A percentile compares a stretch with the other conserved stretches of the same genome.
These are phyloP conservation scores for Zalerion maritima DNA, from an alignment of 495 filamentous ascomycete species.

Conservation along the genomic window DNA sequence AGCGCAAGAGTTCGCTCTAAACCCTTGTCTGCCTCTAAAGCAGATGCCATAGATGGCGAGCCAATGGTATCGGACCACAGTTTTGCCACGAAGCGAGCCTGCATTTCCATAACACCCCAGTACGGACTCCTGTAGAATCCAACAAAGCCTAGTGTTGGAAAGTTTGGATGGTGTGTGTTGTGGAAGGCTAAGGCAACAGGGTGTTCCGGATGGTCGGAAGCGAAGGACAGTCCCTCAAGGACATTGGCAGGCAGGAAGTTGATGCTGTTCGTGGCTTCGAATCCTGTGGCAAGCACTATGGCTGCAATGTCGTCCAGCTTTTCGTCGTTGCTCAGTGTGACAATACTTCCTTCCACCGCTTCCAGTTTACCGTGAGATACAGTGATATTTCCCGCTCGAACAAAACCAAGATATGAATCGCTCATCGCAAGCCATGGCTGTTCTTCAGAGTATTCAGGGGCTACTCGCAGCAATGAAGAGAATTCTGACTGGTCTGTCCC, in stretches of 20 bases:
- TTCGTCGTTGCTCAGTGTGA: slow-evolving; percentile 19
- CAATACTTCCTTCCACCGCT: slow-evolving; percentile 15
- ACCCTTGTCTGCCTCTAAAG: slow-evolving; percentile 24
- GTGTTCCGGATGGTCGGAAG: slow-evolving; percentile 37
- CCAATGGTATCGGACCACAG: slow-evolving; percentile 22
- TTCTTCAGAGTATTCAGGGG: slow-evolving; percentile 16
- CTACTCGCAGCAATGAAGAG: slow-evolving; percentile 23
- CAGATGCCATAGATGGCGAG: slow-evolving; percentile 10
- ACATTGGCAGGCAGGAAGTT: slow-evolving; percentile 43
- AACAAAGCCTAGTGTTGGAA: slow-evolving; percentile 61
- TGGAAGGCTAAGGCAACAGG: slow-evolving; percentile 58
- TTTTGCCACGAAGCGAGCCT: slow-evolving; percentile 48
- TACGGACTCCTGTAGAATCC: slow-evolving; percentile 79
- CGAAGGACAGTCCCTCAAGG: slow-evolving; percentile 39
- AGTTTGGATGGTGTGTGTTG: slow-evolving; percentile 39
- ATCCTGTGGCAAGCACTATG: slow-evolving; percentile 67
- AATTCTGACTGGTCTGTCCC: slow-evolving; percentile 50
- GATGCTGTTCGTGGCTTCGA: slow-evolving; percentile 45
- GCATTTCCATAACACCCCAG: slow-evolving; percentile 81
- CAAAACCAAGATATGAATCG: slow-evolving; percentile 58
- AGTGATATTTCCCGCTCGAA: slow-evolving; percentile 48
- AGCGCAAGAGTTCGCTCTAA: slow-evolving; percentile 29
- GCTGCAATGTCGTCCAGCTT: slow-evolving; percentile 42
- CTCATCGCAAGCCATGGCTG: slow-evolving; percentile 53
- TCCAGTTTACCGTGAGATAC: slow-evolving; percentile 27